Conservation (phyloP, 148 eudicot species). For the Persicaria tinctoria region DNA sequence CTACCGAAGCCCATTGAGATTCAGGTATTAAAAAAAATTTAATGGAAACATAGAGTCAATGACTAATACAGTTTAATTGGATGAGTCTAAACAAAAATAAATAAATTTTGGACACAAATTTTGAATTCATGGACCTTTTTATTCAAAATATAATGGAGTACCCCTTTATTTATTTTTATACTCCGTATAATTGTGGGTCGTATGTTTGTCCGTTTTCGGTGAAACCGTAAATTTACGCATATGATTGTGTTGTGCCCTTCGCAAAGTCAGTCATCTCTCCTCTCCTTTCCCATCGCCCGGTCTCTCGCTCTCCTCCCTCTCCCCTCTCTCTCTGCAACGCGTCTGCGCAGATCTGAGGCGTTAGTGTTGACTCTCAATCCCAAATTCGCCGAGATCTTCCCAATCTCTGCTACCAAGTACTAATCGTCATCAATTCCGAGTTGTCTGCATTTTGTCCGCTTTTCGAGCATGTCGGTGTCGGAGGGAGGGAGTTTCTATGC, state of each 20-base stretch:
- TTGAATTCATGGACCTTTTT: too few relatives aligned
- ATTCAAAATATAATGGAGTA: too few relatives aligned
- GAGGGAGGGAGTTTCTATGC: background rate
- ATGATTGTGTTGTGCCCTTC: too few relatives aligned
- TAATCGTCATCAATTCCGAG: background rate
- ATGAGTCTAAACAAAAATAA: too few relatives aligned
- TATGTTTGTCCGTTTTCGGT: background rate
- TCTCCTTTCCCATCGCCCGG: conserved; percentile 6
- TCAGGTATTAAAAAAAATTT: too few relatives aligned
- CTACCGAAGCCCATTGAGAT: too few relatives aligned
- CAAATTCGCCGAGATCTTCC: background rate
- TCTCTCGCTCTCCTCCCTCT: conserved; percentile 1
- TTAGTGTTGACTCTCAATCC: background rate
- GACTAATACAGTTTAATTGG: too few relatives aligned
- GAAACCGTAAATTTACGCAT: background rate
- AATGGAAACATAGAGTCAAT: too few relatives aligned
- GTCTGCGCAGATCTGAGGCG: conserved; percentile 1
- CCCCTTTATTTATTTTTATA: too few relatives aligned
- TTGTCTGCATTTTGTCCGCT: background rate
- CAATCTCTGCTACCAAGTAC: background rate
- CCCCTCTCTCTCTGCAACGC: conserved; percentile 2
- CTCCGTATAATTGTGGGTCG: background rate
- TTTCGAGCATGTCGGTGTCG: background rate
- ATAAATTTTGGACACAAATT: too few relatives aligned
- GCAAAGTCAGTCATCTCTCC: background rate